Evolutionary conservation across 768 basidiomycete genomes (phyloP).

Genomic region (Rhodotorula sphaerocarpa): DNA sequence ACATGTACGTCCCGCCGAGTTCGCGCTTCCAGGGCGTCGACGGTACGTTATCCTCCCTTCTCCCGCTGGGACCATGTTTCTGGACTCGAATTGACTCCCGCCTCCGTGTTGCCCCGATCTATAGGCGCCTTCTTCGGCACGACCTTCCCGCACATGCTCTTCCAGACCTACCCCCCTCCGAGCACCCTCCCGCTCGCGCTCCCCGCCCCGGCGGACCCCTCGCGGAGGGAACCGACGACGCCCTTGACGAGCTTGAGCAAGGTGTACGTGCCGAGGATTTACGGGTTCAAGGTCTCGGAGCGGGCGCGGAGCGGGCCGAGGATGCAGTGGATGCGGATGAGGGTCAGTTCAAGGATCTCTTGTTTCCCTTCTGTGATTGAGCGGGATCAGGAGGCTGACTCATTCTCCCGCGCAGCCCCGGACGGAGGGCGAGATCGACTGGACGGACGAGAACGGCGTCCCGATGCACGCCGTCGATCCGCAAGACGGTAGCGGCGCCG

Average conservation of each 20-base stretch:
- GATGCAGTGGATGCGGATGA: slow-evolving; percentile 89
- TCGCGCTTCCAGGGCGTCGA: slow-evolving; percentile 93
- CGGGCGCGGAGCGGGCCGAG: slow-evolving; percentile 86
- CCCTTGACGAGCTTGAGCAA: slow-evolving; percentile 44
- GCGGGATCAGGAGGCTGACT: neutral
- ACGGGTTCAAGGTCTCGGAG: slow-evolving; percentile 96
- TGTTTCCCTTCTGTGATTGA: neutral
- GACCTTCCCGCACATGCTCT: slow-evolving; percentile 95
- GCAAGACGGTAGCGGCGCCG: neutral
- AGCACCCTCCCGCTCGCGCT: slow-evolving; percentile 15
- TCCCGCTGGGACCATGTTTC: no score
- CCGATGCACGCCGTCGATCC: no score
- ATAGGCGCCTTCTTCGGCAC: slow-evolving; percentile 97
- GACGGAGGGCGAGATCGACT: slow-evolving; percentile 32
- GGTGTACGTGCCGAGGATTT: slow-evolving; percentile 85
- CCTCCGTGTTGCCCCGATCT: no score
- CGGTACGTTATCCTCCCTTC: slow-evolving; percentile 51
- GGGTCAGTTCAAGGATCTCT: slow-evolving; percentile 45
- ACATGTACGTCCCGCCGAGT: slow-evolving; percentile 90
- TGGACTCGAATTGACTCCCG: neutral
- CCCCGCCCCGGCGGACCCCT: slow-evolving; percentile 13
- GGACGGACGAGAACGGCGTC: slow-evolving; percentile 18
- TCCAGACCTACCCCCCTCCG: slow-evolving; percentile 65
- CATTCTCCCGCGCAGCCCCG: slow-evolving; percentile 12
- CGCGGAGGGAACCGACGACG: slow-evolving; percentile 21